A percentile compares a stretch with the other conserved stretches of the same genome.
Conservation (phyloP, 176 grass and related monocot genomes). For the Pontederia paniculata region DNA sequence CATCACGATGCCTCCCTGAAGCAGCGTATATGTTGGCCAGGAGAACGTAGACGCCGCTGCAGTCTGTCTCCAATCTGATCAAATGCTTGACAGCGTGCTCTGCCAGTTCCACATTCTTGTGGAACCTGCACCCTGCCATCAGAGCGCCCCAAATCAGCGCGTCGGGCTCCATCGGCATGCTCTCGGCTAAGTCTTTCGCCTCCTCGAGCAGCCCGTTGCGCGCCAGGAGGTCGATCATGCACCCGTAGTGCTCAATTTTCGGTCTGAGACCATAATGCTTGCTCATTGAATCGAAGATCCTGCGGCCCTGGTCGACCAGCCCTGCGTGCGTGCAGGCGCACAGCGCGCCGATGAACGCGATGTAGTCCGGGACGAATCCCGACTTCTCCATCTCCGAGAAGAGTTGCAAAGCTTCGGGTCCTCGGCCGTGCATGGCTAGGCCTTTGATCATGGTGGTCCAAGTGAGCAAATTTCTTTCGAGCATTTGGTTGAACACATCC, state of each 20-base stretch:
- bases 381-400: not conserved
- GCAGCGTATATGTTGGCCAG: slow-evolving; percentile 5
- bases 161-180: slow-evolving; percentile 10
- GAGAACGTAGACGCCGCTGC: slow-evolving; percentile 1
- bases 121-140: slow-evolving; percentile 4
- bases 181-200: not conserved
- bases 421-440: not conserved
- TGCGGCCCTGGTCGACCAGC: slow-evolving; percentile 1
- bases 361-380: not conserved
- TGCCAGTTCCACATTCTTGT: slow-evolving; percentile 4
- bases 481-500: slow-evolving; percentile 6
- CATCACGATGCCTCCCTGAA: not conserved
- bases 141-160: slow-evolving; percentile 5
- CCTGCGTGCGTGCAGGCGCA: slow-evolving; percentile 7
- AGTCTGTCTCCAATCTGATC: not conserved
- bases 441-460: slow-evolving; percentile 11
- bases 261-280: not conserved
- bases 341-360: not conserved
- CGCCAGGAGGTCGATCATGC: slow-evolving; percentile 1
- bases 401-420: not conserved
- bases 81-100: not conserved
- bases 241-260: slow-evolving; percentile 12
- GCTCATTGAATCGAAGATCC: slow-evolving; percentile 12
- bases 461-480: slow-evolving; percentile 1
- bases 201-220: slow-evolving; percentile 2